Evolutionary conservation across 495 filamentous ascomycete species (phyloP), one percentile per base, ranked within the genome.

Genomic region (Hapsidospora chrysogenum): DNA sequence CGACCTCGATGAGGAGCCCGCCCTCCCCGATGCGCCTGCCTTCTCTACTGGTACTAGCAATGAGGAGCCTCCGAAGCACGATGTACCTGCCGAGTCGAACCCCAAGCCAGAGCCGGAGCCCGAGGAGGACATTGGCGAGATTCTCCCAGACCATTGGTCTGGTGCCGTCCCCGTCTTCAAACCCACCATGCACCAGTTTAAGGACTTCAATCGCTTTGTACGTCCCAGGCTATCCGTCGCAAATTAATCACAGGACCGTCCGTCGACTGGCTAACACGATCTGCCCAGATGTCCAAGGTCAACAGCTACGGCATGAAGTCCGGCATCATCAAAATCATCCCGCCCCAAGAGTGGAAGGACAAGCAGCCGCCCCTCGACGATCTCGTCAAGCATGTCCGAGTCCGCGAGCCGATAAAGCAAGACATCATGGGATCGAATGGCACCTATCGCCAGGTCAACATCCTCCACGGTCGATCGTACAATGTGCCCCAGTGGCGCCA

Each of bases 361-460:
- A 58, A 72, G 17, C 73, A 87, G 17, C 78, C 82, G 14, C 53
- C 68, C 21, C 73, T 95, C 41, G 74, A 89, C 44, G 80, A 95
- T 45, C 66, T 77, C 36, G 72, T 97, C 39, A 95, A 94, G 56
- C 76, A 77, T 35, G 81, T 97, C 50, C 78, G 76, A 40, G 84
- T 95, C 45, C 89, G 85, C 62, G 92, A 96, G 42, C 89, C 89
- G 8, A 96, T 97, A 52, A 89, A 80, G 49, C 89, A 97, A 49
- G 89, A 97, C 45, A 96, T 96, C 50, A 83, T 85, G 63, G 92
- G 87, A 8, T 81, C 76, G 33, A 79, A 86, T 46, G 89, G 92
- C 18, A 87, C 78, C 21, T 97, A 93, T 49, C 85, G 86, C 17
- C 92, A 96, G 45, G 80, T 84, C 47, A 97, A 97, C 47, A 82